These are phyloP conservation scores for Fagus crenata DNA, from an alignment of 306 rosid genomes.

Conservation along the genomic window DNA sequence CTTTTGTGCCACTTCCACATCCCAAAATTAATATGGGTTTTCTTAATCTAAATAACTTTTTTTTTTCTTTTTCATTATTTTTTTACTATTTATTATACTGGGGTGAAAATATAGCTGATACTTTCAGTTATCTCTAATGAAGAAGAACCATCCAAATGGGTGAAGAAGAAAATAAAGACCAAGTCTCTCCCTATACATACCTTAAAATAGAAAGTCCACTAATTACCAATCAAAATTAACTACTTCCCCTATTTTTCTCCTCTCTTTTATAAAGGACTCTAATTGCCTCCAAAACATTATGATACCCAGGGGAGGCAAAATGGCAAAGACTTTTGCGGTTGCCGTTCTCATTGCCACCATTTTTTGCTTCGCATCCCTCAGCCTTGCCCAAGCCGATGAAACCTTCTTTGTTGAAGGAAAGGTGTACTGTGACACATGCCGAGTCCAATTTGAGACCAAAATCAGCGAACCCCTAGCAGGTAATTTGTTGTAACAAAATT, in stretches of 20 bases:
- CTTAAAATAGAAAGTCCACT: neutral
- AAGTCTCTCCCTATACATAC: neutral
- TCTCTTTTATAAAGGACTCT: neutral
- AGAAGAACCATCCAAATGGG: no score
- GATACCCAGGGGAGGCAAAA: conserved; percentile 3
- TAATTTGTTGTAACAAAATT: neutral
- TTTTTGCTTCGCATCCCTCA: conserved; percentile 16
- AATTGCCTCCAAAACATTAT: neutral
- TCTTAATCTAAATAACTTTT: no score
- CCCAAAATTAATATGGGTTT: no score
- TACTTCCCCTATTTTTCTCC: neutral
- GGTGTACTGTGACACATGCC: conserved; percentile 36
- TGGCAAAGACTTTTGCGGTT: conserved; percentile 18
- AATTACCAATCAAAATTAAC: neutral
- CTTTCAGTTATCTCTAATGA: no score
- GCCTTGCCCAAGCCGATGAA: neutral
- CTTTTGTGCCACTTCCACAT: no score
- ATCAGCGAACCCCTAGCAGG: conserved; percentile 15
- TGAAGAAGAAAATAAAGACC: neutral
- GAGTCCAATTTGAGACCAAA: conserved; percentile 28
- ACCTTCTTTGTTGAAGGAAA: conserved; percentile 22
- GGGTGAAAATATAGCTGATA: no score
- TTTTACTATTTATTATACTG: no score
- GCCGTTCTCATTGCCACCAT: conserved; percentile 13
- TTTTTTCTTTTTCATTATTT: no score